Conservation (phyloP, 345 rosid genomes). For the Lenwebbia sp. region DNA sequence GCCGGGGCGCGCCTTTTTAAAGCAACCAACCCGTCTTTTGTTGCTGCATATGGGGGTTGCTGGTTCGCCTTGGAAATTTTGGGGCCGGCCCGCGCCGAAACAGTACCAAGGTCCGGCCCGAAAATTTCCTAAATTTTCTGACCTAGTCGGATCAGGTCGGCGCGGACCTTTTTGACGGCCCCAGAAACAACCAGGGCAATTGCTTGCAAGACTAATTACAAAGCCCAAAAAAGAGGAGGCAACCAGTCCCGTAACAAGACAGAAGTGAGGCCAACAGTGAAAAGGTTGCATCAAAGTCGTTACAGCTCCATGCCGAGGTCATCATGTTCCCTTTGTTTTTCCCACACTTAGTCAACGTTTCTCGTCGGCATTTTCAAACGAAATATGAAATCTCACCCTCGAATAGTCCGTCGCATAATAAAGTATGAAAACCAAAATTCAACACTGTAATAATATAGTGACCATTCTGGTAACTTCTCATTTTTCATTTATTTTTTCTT, state of each 20-base stretch:
- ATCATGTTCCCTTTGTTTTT: background rate
- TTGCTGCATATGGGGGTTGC: too few species aligned
- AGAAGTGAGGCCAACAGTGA: background rate
- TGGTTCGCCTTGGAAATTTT: too few species aligned
- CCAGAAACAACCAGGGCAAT: background rate
- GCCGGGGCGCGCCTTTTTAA: too few species aligned
- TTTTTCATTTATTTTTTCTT: background rate
- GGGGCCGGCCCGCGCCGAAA: too few species aligned
- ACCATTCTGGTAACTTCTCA: background rate
- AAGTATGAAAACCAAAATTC: background rate
- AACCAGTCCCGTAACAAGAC: background rate
- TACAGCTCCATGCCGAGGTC: background rate
- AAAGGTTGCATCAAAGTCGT: background rate
- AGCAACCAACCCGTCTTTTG: too few species aligned
- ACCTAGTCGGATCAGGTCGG: too few species aligned
- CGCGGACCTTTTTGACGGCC: too few species aligned
- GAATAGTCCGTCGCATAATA: background rate
- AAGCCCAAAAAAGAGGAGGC: background rate
- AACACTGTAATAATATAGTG: background rate
- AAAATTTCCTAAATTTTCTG: too few species aligned
- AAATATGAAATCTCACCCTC: background rate
- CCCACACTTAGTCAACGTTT: background rate
- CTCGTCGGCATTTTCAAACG: fast-evolving
- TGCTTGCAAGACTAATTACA: background rate
- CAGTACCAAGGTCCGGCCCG: too few species aligned